A percentile compares a stretch with the other conserved stretches of the same genome.
phyloP scores from a whole-genome alignment of 2,329 filamentous ascomycete species.

The Thielaviopsis ethacetica region DNA sequence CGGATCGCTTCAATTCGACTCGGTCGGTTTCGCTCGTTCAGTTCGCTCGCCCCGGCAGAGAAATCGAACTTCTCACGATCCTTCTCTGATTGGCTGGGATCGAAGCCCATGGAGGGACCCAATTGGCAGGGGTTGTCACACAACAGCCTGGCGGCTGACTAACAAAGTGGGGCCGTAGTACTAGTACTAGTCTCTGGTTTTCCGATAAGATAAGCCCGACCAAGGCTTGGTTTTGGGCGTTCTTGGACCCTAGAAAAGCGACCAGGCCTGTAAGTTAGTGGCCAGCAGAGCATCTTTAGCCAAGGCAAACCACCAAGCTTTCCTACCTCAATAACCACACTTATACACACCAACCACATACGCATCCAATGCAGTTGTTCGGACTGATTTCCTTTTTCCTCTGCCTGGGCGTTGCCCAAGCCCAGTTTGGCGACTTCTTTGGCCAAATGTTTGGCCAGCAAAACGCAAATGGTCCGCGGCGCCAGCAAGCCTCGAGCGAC shows the following conservation, averaged over 20 bases:
- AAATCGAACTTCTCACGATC: constrained; percentile 6
- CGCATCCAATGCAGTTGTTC: background rate
- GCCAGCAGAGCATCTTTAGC: background rate
- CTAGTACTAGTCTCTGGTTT: background rate
- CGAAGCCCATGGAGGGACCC: background rate
- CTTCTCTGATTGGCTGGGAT: constrained; percentile 7
- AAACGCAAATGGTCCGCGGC: constrained; percentile 35
- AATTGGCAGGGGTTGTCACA: background rate
- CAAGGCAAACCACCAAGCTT: background rate
- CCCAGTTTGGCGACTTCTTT: constrained; percentile 85
- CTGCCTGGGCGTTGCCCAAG: constrained; percentile 24
- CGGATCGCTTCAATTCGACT: background rate
- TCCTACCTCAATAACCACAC: background rate
- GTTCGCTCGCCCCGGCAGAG: background rate
- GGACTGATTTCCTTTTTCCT: constrained; percentile 4
- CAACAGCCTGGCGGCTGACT: constrained; percentile 4
- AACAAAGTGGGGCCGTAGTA: background rate
- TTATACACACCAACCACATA: background rate
- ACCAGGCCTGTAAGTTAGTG: background rate
- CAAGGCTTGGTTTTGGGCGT: background rate
- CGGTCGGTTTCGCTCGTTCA: background rate
- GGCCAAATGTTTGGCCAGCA: constrained; percentile 79
- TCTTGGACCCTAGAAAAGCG: background rate
- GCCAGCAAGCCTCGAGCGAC: constrained; percentile 73
- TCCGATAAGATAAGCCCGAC: background rate